Conservation (phyloP, 1,284 basidiomycete genomes). For the Veloboletus limbatus region DNA sequence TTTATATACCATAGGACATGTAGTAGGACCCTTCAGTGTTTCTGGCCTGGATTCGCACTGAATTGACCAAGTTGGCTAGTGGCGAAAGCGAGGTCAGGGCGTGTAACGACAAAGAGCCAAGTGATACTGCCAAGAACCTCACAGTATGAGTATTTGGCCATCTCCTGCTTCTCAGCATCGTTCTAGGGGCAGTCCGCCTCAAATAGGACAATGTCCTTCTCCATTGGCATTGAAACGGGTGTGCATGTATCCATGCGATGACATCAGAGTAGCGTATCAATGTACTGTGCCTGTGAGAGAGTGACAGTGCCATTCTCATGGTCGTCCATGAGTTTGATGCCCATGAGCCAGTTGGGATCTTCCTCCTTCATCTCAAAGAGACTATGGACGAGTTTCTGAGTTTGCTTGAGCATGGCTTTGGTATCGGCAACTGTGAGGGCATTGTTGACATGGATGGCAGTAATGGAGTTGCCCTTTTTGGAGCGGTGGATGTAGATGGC, state of each 20-base stretch:
- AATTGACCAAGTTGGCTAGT: constrained; percentile 5
- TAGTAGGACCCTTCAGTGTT: constrained; percentile 1
- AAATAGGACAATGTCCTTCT: not conserved
- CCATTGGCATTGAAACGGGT: not conserved
- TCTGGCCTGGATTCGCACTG: constrained; percentile 5
- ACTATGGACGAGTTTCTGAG: not conserved
- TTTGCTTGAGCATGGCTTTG: too few species aligned
- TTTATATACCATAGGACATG: not conserved
- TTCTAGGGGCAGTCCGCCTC: not conserved
- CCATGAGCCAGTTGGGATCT: constrained; percentile 3
- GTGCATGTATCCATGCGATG: not conserved
- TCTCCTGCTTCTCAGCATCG: not conserved
- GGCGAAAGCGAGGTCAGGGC: not conserved
- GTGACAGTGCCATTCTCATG: not conserved
- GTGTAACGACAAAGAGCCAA: constrained; percentile 1
- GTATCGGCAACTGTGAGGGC: too few species aligned
- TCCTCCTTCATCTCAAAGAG: constrained; percentile 9
- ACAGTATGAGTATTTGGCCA: not conserved
- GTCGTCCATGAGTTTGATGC: constrained; percentile 2
- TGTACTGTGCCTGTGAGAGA: constrained; percentile 2
- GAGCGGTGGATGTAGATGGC: too few species aligned
- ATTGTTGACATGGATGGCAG: too few species aligned
- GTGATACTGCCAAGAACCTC: constrained; percentile 1
- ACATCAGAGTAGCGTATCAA: not conserved
- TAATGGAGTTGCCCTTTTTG: too few species aligned